Base-by-base conservation (phyloP, 805 yeast genomes). In the Tetrapisispora arboricola region DNA sequence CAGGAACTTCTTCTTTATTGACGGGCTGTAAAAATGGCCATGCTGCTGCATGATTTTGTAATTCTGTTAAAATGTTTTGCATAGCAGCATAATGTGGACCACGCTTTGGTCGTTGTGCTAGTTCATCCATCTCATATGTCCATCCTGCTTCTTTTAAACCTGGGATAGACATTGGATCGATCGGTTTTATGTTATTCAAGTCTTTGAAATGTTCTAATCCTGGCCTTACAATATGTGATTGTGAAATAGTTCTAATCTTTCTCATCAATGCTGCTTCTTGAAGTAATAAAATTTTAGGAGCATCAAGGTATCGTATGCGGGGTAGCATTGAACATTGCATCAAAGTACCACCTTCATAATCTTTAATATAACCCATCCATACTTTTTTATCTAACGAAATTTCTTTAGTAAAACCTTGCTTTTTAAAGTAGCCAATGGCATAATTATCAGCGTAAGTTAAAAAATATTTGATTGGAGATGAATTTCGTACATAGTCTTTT, bases 281-380 rank as follows among this genome's bases (percentile, higher is more conserved):
- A 21, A 88, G 65, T 40, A 92, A 66, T 39, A 92, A 63, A 32
- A 92, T 85, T 60, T 87, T 90, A 1, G 82, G 81, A 49, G 85
- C 80, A 59, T 92, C 98, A 39, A 92, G 67, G 61, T 92, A 92
- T 49, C 97, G 74, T 43, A 86, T 78, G 38, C 76, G 70, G 1
- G 96, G 96, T 39, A 92, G 67, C 94, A 90, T 88, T 1, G 90
- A 66, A 58, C 98, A 92, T 65, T 92, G 97, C 96, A 92, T 90
- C 45, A 92, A 67, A 1, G 98, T 92, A 52, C 97, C 98, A 20
- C 99, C 99, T 65, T 92, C 99, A 63, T 92, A 92, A 67, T 92
- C 98, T 62, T 92, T 92, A 57, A 92, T 92, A 62, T 92, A 92
- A 3, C 99, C 99, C 92, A 86, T 85, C 99, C 99, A 92, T 26